These are phyloP conservation scores for Rhinocladiella similis DNA, from an alignment of 2,329 filamentous ascomycete species.

Conservation along the genomic window DNA sequence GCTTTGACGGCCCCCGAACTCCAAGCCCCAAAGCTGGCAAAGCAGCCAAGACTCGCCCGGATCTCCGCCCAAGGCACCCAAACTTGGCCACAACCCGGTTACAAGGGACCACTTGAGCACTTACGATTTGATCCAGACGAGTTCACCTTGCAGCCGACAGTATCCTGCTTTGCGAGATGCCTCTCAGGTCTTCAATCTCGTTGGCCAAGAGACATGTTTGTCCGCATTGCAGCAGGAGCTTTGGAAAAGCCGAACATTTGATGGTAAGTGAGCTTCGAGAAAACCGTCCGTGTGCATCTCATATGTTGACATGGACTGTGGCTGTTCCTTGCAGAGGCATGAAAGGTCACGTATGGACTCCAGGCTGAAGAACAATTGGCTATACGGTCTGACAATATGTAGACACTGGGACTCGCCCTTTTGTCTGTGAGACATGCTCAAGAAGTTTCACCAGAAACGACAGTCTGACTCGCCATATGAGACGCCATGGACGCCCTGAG, in stretches of 20 bases:
- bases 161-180: no score
- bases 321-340: slow-evolving; percentile 4
- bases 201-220: slow-evolving; percentile 8
- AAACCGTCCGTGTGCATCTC: no score
- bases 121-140: no score
- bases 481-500: slow-evolving; percentile 2
- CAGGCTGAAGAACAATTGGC: not conserved
- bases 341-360: slow-evolving; percentile 11
- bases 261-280: slow-evolving; percentile 3
- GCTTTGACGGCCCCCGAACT: not conserved
- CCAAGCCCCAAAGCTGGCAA: not conserved
- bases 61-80: not conserved
- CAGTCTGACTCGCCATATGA: slow-evolving; percentile 10
- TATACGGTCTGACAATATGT: not conserved
- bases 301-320: no score
- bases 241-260: slow-evolving; percentile 16
- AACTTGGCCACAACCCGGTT: not conserved
- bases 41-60: not conserved
- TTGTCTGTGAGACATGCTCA: slow-evolving; percentile 6
- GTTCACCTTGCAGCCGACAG: no score
- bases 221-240: slow-evolving; percentile 1
- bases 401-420: slow-evolving; percentile 14
- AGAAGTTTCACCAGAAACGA: slow-evolving; percentile 6
- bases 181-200: not conserved
- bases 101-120: no score